Percentiles rank a stretch among this genome's conserved stretches.
Evolutionary conservation across 768 basidiomycete species (phyloP).

Genomic region (Phaeotremella skinneri): DNA sequence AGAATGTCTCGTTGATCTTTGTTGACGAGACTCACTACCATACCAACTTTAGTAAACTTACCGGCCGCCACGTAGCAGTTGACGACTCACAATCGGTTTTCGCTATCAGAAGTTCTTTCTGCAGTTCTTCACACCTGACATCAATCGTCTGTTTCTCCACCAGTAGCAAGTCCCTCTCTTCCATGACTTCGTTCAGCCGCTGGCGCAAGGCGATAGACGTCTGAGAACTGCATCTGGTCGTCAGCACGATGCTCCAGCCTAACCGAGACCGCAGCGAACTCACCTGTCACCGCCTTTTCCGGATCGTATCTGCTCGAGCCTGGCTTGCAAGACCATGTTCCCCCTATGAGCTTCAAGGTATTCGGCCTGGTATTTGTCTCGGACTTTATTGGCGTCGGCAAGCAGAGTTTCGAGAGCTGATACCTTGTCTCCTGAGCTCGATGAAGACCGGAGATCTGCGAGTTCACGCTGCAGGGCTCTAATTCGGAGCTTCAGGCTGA

Average conservation of each 20-base stretch:
- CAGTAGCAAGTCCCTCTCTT: conserved; percentile 69
- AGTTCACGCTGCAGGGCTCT: conserved; percentile 78
- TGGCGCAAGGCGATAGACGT: conserved; percentile 86
- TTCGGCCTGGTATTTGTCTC: conserved; percentile 80
- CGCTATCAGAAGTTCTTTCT: conserved; percentile 71
- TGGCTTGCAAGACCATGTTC: conserved; percentile 71
- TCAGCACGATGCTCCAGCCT: background rate
- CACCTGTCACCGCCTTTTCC: conserved; percentile 82
- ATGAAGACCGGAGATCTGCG: conserved; percentile 68
- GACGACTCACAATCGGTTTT: conserved; percentile 77
- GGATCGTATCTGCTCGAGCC: conserved; percentile 82
- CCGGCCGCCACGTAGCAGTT: too few species aligned
- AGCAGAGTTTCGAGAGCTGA: conserved; percentile 86
- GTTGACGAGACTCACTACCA: conserved; percentile 79
- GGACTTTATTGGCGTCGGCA: conserved; percentile 87
- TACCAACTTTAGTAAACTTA: background rate
- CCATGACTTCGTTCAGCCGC: conserved; percentile 79
- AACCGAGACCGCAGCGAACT: conserved; percentile 28
- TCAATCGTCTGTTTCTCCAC: conserved; percentile 70
- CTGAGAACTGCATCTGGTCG: conserved; percentile 58
- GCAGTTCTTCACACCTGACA: conserved; percentile 63
- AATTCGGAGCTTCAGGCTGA: conserved; percentile 73
- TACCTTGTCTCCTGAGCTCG: conserved; percentile 70
- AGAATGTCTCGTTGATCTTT: conserved; percentile 92
- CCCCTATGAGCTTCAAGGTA: conserved; percentile 81